Percentiles rank a stretch among this genome's conserved stretches.
Evolutionary conservation across 768 basidiomycete species (phyloP).

Genomic region (Mrakia frigida): DNA sequence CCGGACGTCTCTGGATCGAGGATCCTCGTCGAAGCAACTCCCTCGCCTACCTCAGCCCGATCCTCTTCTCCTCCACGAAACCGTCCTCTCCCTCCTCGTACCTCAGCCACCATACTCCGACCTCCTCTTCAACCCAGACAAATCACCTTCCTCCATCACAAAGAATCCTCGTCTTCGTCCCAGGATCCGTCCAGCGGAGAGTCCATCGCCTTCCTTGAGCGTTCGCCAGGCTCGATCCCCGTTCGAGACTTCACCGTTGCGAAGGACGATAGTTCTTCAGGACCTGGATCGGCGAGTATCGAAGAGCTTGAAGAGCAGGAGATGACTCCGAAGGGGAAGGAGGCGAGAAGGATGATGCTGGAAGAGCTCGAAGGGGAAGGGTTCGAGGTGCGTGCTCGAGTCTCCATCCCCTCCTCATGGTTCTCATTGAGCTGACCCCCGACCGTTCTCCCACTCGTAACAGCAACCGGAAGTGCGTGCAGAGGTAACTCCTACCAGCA

Average conservation of each 20-base stretch:
- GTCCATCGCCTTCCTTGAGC: neutral
- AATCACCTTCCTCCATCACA: neutral
- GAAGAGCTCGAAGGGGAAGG: neutral
- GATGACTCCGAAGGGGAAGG: neutral
- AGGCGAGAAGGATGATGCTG: neutral
- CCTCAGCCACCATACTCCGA: neutral
- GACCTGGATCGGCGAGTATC: neutral
- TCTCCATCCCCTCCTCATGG: neutral
- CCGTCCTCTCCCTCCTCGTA: neutral
- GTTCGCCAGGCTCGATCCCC: constrained; percentile 7
- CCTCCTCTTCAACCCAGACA: neutral
- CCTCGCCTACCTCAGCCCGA: neutral
- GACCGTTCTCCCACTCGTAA: neutral
- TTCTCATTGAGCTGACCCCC: neutral
- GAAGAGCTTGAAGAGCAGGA: neutral
- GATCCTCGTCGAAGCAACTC: constrained; percentile 1
- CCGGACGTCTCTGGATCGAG: neutral
- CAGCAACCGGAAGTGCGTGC: neutral
- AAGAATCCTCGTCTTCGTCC: neutral
- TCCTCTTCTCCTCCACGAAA: neutral
- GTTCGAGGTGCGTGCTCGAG: neutral
- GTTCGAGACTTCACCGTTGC: constrained; percentile 2
- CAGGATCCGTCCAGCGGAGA: neutral
- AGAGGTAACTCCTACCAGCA: neutral
- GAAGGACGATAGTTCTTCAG: constrained; percentile 6